A percentile compares a stretch with the other conserved stretches of the same genome.
Conservation (phyloP, 139 green algal species). For the Tetraselmis chui region DNA sequence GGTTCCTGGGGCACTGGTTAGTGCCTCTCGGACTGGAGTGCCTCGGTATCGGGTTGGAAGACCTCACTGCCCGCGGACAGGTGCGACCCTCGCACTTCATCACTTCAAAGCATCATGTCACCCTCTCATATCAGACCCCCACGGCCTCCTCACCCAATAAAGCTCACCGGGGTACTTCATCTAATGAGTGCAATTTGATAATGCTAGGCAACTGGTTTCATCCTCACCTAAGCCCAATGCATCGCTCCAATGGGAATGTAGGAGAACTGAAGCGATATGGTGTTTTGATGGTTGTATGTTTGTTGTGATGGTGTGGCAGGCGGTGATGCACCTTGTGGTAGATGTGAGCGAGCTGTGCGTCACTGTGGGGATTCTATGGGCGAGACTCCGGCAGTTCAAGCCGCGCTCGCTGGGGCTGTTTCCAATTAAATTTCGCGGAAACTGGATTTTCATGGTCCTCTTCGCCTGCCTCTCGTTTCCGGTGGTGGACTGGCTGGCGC, state of each 20-base stretch:
- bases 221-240: too few species aligned
- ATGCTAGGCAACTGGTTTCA: background rate
- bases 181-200: too few species aligned
- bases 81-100: background rate
- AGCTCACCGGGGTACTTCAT: too few species aligned
- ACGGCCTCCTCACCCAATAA: background rate
- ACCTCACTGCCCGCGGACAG: constrained; percentile 29
- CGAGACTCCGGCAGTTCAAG: constrained; percentile 42
- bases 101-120: too few species aligned
- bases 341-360: constrained; percentile 59
- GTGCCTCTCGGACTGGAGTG: constrained; percentile 63
- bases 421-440: constrained; percentile 6
- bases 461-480: constrained; percentile 27
- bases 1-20: constrained; percentile 54
- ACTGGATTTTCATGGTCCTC: constrained; percentile 18
- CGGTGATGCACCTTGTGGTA: constrained; percentile 64
- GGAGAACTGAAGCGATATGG: background rate
- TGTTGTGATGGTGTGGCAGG: constrained; percentile 21
- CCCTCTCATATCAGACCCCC: background rate
- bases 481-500: constrained; percentile 26
- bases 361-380: constrained; percentile 59
- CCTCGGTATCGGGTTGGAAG: constrained; percentile 18
- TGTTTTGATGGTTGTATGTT: too few species aligned
- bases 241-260: background rate
- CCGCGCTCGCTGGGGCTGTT: constrained; percentile 42